phyloP scores from a whole-genome alignment of 371 early-diverging fungal species.

The Mortierella sp. region DNA sequence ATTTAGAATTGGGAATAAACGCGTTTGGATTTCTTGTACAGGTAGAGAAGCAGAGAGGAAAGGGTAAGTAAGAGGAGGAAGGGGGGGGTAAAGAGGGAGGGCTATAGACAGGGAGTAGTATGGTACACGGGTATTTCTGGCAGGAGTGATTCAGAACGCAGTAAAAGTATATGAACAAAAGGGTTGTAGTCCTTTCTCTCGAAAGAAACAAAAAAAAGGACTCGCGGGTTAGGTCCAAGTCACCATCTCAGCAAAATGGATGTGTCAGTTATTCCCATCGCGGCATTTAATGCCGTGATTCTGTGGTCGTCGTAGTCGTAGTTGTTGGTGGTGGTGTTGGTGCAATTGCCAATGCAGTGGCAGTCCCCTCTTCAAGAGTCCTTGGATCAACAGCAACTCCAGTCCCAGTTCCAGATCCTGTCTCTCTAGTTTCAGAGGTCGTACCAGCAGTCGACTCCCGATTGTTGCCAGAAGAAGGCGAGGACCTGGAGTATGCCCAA shows the following conservation, averaged over 20 bases:
- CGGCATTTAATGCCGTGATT: not conserved
- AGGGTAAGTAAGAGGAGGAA: no score
- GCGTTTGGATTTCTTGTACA: not conserved
- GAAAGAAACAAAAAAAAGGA: not conserved
- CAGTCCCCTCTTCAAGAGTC: not conserved
- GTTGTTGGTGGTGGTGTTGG: not conserved
- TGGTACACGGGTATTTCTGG: constrained; percentile 5
- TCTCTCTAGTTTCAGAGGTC: not conserved
- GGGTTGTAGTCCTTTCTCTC: not conserved
- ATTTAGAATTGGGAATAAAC: not conserved
- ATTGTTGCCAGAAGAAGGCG: not conserved
- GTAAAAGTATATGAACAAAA: not conserved
- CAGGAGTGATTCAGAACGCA: not conserved
- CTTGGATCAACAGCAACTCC: not conserved
- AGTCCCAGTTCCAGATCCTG: not conserved
- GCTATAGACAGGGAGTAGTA: not conserved
- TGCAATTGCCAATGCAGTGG: not conserved
- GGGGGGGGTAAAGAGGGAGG: not conserved
- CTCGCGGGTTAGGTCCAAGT: not conserved
- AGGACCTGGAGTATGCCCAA: not conserved
- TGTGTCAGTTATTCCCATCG: not conserved
- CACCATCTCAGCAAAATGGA: constrained; percentile 1
- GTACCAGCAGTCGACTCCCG: not conserved
- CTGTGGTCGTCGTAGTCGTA: not conserved
- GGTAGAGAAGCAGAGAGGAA: not conserved